These are phyloP conservation scores for Podaxis mareebaensis DNA, from an alignment of 768 basidiomycete species.

Conservation along the genomic window DNA sequence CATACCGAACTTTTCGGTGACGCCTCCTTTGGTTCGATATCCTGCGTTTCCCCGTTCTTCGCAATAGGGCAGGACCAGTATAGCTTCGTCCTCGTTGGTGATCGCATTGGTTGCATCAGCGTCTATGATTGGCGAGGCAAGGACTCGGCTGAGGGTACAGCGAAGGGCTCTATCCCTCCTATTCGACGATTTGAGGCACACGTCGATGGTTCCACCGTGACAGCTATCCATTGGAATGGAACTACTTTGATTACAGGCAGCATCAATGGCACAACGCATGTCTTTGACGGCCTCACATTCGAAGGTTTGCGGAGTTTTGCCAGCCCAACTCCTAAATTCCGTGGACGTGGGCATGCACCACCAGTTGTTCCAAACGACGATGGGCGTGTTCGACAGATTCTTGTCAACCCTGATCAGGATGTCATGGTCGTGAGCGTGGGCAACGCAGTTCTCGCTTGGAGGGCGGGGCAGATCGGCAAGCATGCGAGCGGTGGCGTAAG, in stretches of 20 bases:
- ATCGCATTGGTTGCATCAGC: constrained; percentile 62
- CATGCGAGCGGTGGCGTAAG: constrained; percentile 34
- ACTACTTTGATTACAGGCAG: constrained; percentile 68
- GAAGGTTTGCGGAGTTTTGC: constrained; percentile 55
- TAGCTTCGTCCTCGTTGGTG: constrained; percentile 63
- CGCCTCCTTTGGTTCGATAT: constrained; percentile 50
- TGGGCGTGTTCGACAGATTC: constrained; percentile 55
- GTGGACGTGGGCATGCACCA: constrained; percentile 23
- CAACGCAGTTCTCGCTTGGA: constrained; percentile 67
- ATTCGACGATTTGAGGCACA: constrained; percentile 61
- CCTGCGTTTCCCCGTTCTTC: constrained; percentile 51
- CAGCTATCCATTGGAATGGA: constrained; percentile 62
- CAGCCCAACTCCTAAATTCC: constrained; percentile 41
- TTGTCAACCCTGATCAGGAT: constrained; percentile 53
- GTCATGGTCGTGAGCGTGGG: constrained; percentile 61
- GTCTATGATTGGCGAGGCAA: constrained; percentile 53
- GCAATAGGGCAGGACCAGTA: constrained; percentile 31
- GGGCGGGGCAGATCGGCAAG: constrained; percentile 46
- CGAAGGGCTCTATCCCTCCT: constrained; percentile 28
- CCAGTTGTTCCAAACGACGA: constrained; percentile 30
- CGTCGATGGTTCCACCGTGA: constrained; percentile 57
- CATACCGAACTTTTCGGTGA: constrained; percentile 48
- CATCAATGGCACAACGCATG: constrained; percentile 52
- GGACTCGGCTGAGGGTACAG: background rate
- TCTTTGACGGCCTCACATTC: constrained; percentile 71